Evolutionary conservation across 2,329 filamentous ascomycete species (phyloP).

Genomic region (Ophiostoma montium): DNA sequence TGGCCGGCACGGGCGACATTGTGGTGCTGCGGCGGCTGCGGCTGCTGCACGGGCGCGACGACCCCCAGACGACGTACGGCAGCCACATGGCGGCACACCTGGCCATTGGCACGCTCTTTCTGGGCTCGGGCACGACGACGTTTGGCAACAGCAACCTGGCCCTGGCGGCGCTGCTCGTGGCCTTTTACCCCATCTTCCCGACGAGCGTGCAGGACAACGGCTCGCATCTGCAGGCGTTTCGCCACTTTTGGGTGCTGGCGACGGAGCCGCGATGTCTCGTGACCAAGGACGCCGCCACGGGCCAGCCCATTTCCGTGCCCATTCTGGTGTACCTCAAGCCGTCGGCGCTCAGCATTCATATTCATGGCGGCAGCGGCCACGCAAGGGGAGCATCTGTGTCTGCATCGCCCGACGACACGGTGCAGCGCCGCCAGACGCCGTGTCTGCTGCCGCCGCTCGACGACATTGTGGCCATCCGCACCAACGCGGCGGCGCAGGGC

Average conservation of each 20-base stretch:
- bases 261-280: constrained; percentile 82
- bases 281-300: constrained; percentile 72
- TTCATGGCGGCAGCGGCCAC: constrained; percentile 12
- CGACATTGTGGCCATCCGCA: constrained; percentile 44
- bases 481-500: constrained; percentile 44
- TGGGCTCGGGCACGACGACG: constrained; percentile 84
- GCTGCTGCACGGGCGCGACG: constrained; percentile 73
- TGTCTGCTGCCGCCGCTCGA: constrained; percentile 51
- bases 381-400: constrained; percentile 13
- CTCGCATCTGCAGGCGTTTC: constrained; percentile 87
- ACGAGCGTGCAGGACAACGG: constrained; percentile 83
- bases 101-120: constrained; percentile 78
- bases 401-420: constrained; percentile 21
- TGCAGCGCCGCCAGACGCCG: constrained; percentile 34
- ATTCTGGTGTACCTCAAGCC: constrained; percentile 48
- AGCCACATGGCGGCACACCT: constrained; percentile 88
- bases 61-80: constrained; percentile 75
- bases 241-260: constrained; percentile 93
- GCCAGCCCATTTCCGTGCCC: constrained; percentile 61
- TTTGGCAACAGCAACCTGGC: constrained; percentile 82
- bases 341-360: constrained; percentile 11
- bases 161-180: constrained; percentile 70
- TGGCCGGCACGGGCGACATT: constrained; percentile 91
- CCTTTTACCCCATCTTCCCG: constrained; percentile 91
- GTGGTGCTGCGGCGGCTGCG: constrained; percentile 72